Percentiles rank a stretch among this genome's conserved stretches.
phyloP scores from a whole-genome alignment of 2,329 filamentous ascomycete genomes.

The Pleurostoma richardsiae region DNA sequence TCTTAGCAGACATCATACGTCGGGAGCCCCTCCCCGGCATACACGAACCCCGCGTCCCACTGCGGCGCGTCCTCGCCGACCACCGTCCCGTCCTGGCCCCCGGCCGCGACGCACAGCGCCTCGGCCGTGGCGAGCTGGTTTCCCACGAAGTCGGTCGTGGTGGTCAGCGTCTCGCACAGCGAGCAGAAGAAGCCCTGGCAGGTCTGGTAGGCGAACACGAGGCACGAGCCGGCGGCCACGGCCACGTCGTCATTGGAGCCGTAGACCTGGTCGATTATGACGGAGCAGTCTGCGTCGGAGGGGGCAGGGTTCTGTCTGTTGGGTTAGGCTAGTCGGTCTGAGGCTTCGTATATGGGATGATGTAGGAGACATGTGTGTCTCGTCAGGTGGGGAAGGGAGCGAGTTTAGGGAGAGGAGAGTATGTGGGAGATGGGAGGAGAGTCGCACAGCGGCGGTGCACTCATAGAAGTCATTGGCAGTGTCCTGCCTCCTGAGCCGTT shows the following conservation, averaged over 20 bases:
- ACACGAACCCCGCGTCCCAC: constrained; percentile 28
- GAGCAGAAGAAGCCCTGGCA: constrained; percentile 32
- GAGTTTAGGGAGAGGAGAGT: background rate
- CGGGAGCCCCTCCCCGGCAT: constrained; percentile 19
- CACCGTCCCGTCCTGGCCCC: constrained; percentile 23
- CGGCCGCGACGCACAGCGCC: constrained; percentile 23
- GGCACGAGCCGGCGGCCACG: constrained; percentile 22
- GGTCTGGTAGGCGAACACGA: constrained; percentile 24
- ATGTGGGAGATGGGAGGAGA: constrained; percentile 1
- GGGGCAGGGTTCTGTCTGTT: constrained; percentile 20
- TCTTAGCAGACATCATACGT: constrained; percentile 25
- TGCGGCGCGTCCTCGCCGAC: constrained; percentile 25
- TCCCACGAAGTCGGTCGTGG: constrained; percentile 27
- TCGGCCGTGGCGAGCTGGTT: constrained; percentile 24
- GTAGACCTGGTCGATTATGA: constrained; percentile 22
- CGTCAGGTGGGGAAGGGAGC: no score
- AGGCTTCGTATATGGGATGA: background rate
- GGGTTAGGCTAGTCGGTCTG: background rate
- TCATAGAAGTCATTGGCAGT: constrained; percentile 25
- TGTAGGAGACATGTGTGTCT: background rate
- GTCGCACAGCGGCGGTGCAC: constrained; percentile 23
- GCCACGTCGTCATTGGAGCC: constrained; percentile 19
- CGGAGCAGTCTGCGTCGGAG: constrained; percentile 22
- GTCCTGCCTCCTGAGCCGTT: constrained; percentile 13
- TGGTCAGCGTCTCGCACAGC: constrained; percentile 23